Evolutionary conservation across 2,329 filamentous ascomycete genomes (phyloP).

Genomic region (Aspergillus vadensis): DNA sequence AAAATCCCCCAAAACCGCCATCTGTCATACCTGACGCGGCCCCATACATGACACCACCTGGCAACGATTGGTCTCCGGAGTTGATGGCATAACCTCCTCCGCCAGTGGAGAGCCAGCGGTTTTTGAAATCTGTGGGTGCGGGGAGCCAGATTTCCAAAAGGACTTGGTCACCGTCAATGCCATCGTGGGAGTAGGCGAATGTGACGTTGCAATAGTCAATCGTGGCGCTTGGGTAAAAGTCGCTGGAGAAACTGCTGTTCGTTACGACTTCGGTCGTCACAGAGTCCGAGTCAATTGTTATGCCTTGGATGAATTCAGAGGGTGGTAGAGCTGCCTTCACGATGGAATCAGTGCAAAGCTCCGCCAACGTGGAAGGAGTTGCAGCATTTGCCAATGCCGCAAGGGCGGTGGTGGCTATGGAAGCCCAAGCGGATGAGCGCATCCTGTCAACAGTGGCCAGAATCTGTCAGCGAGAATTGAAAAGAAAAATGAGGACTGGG

Average conservation of each 20-base stretch:
- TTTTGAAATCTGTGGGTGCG: constrained; percentile 38
- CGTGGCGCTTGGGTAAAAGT: constrained; percentile 21
- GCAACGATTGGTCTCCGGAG: constrained; percentile 15
- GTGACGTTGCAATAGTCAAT: constrained; percentile 46
- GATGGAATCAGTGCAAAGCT: constrained; percentile 1
- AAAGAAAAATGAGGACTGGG: not conserved
- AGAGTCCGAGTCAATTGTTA: constrained; percentile 45
- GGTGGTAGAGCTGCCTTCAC: constrained; percentile 47
- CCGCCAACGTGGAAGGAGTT: not conserved
- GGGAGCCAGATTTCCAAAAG: constrained; percentile 42
- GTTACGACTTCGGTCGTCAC: constrained; percentile 42
- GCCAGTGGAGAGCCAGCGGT: constrained; percentile 50
- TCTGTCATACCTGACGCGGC: constrained; percentile 46
- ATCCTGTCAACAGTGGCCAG: not conserved
- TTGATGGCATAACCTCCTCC: constrained; percentile 26
- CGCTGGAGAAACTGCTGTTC: constrained; percentile 37
- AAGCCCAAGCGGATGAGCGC: not conserved
- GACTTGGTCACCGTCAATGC: constrained; percentile 39
- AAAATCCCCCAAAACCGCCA: constrained; percentile 50
- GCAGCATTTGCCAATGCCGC: not conserved
- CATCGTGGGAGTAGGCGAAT: constrained; percentile 47
- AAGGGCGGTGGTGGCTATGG: not conserved
- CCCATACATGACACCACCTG: constrained; percentile 47
- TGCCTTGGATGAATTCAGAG: constrained; percentile 46
- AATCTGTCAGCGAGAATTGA: not conserved